Conservation (phyloP, 495 filamentous ascomycete genomes). For the Letharia columbiana region DNA sequence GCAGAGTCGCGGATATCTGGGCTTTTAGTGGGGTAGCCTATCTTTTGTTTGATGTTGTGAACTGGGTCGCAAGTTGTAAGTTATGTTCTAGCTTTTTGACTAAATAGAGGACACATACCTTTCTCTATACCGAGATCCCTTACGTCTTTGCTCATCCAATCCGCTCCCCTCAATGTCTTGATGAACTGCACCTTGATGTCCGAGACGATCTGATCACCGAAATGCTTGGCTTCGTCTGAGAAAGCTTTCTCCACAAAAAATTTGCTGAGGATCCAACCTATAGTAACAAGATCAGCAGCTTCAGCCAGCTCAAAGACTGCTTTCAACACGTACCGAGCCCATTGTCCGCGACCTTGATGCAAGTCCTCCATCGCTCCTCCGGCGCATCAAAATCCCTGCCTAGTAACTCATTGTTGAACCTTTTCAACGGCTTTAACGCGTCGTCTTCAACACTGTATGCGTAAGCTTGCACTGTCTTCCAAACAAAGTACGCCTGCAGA, state of each 20-base stretch:
- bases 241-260: slow-evolving; percentile 62
- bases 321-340: slow-evolving; percentile 32
- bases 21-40: slow-evolving; percentile 61
- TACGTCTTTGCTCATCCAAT: slow-evolving; percentile 63
- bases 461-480: slow-evolving; percentile 51
- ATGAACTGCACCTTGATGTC: slow-evolving; percentile 60
- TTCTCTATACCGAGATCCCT: slow-evolving; percentile 56
- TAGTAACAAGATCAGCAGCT: not conserved
- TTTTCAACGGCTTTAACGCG: slow-evolving; percentile 47
- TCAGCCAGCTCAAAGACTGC: not conserved
- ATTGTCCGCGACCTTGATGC: slow-evolving; percentile 48
- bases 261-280: slow-evolving; percentile 49
- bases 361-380: slow-evolving; percentile 63
- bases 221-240: slow-evolving; percentile 51
- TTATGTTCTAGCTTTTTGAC: not conserved
- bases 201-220: slow-evolving; percentile 61
- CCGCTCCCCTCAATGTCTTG: slow-evolving; percentile 47
- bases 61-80: slow-evolving; percentile 29
- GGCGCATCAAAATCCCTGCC: slow-evolving; percentile 55
- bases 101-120: slow-evolving; percentile 14
- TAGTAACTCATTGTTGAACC: slow-evolving; percentile 49
- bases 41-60: slow-evolving; percentile 63
- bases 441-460: slow-evolving; percentile 47
- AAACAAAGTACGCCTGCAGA: slow-evolving; percentile 49
- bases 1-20: slow-evolving; percentile 54